Percentiles rank a stretch among this genome's conserved stretches.
These are phyloP conservation scores for Cladorrhinum sp. DNA, from an alignment of 2,329 filamentous ascomycete species.

Conservation along the genomic window DNA sequence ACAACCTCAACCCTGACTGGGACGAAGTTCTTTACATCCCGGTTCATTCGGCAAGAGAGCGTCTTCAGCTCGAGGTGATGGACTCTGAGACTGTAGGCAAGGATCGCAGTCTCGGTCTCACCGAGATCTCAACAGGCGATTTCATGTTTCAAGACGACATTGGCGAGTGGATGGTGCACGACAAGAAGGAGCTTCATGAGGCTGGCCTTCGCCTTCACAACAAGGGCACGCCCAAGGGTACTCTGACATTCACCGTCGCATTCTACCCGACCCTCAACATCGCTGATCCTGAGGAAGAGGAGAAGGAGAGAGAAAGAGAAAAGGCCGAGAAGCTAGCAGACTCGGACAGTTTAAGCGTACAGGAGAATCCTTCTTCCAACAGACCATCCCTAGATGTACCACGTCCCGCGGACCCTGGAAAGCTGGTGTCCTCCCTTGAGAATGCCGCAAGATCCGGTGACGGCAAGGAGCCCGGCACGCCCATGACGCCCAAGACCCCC, in stretches of 20 bases:
- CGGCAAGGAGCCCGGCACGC: constrained; percentile 32
- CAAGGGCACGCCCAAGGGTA: constrained; percentile 73
- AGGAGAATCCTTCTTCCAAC: constrained; percentile 35
- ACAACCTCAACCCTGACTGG: constrained; percentile 92
- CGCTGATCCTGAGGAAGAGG: constrained; percentile 83
- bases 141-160: constrained; percentile 74
- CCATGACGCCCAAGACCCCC: constrained; percentile 44
- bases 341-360: constrained; percentile 43
- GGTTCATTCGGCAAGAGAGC: constrained; percentile 79
- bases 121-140: constrained; percentile 74
- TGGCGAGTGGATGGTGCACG: constrained; percentile 77
- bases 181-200: constrained; percentile 66
- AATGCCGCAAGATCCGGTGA: constrained; percentile 27
- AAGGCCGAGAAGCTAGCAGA: constrained; percentile 41
- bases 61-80: constrained; percentile 89
- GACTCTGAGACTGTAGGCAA: constrained; percentile 90
- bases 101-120: constrained; percentile 79
- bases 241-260: constrained; percentile 74
- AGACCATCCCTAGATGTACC: constrained; percentile 33
- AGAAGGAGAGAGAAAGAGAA: constrained; percentile 48
- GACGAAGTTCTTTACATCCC: constrained; percentile 95
- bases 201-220: constrained; percentile 72
- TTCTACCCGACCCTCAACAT: constrained; percentile 91
- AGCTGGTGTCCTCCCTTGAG: constrained; percentile 39
- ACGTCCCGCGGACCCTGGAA: constrained; percentile 39